Base-by-base conservation (phyloP, 192 early-diverging fungal genomes). In the Geosiphon pyriformis region DNA sequence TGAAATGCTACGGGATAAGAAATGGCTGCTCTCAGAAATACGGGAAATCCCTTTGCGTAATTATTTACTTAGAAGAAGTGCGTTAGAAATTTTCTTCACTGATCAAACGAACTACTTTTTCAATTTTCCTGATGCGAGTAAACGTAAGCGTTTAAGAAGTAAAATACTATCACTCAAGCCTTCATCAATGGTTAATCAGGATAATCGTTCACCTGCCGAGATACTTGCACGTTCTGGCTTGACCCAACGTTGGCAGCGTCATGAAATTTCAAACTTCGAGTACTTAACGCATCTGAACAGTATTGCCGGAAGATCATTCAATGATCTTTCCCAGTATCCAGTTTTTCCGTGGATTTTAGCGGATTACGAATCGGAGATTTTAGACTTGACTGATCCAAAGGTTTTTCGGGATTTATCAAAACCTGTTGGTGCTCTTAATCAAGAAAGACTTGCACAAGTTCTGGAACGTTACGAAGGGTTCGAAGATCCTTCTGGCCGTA, bases 231-330 rank as follows among this genome's bases (percentile, higher is more conserved):
- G 42, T 18, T 57, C 65, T 27, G 53, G 35, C 22, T 61, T 91
- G 60, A 89, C 88, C 0, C 83, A 89, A 53, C 72, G 80, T 25
- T 95, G 93, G 93, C 75, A 85, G 61, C 73, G 77, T 23, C 74
- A 86, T 22, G 89, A 93, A 69, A 85, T 95, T 22, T 85, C 87
- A 37, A 95, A 95, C 56, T 95, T 94, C 73, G 91, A 95, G 72
- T 95, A 95, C 64, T 61, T 95, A 49, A 94, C 94, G 89, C 79
- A 82, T 29, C 72, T 95, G 4, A 95, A 95, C 70, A 89, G 88
- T 0, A 71, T 92, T 11, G 88, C 90, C 18, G 93, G 90, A 10
- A 77, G 87, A 26, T 87, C 87, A 3, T 84, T 82, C 65, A 85
- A 83, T 58, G 78, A 95, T 78, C 69, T 95, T 60, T 91, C 92